Conservation (phyloP, 2,329 filamentous ascomycete genomes). For the Xylariaceae sp. region DNA sequence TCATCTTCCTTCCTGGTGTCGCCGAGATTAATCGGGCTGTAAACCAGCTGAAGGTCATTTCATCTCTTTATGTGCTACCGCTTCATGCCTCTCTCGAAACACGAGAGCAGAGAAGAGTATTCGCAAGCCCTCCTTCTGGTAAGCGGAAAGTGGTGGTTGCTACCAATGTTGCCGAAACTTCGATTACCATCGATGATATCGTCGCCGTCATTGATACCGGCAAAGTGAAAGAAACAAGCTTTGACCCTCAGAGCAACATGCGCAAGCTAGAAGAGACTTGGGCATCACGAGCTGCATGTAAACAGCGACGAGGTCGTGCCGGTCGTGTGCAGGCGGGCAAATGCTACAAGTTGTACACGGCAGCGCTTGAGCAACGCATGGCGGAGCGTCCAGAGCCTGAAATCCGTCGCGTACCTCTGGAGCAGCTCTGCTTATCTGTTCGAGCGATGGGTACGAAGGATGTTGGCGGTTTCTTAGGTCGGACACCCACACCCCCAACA, state of each 20-base stretch:
- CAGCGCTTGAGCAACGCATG: slow-evolving; percentile 82
- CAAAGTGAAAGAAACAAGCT: slow-evolving; percentile 93
- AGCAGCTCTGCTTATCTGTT: slow-evolving; percentile 90
- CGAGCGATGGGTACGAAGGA: slow-evolving; percentile 89
- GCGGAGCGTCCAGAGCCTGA: slow-evolving; percentile 84
- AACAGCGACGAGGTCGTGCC: slow-evolving; percentile 87
- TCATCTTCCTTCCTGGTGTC: slow-evolving; percentile 93
- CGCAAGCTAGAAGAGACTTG: slow-evolving; percentile 90
- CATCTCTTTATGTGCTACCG: slow-evolving; percentile 69
- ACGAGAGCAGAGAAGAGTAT: slow-evolving; percentile 81
- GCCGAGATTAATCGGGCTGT: slow-evolving; percentile 85
- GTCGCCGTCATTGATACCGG: slow-evolving; percentile 94
- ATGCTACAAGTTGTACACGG: slow-evolving; percentile 94
- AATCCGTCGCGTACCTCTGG: slow-evolving; percentile 84
- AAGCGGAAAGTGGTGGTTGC: slow-evolving; percentile 90
- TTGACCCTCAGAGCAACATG: slow-evolving; percentile 88
- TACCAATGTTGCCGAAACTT: slow-evolving; percentile 96
- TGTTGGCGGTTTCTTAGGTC: slow-evolving; percentile 72
- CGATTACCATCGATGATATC: slow-evolving; percentile 96
- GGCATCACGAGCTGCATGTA: slow-evolving; percentile 90
- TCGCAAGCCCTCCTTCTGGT: slow-evolving; percentile 66
- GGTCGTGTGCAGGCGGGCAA: slow-evolving; percentile 85
- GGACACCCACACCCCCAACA: slow-evolving; percentile 84
- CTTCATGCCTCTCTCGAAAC: slow-evolving; percentile 90
- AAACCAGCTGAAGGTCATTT: slow-evolving; percentile 57